Evolutionary conservation across 1,284 basidiomycete species (phyloP).

Genomic region (Rhodotorula sp.): DNA sequence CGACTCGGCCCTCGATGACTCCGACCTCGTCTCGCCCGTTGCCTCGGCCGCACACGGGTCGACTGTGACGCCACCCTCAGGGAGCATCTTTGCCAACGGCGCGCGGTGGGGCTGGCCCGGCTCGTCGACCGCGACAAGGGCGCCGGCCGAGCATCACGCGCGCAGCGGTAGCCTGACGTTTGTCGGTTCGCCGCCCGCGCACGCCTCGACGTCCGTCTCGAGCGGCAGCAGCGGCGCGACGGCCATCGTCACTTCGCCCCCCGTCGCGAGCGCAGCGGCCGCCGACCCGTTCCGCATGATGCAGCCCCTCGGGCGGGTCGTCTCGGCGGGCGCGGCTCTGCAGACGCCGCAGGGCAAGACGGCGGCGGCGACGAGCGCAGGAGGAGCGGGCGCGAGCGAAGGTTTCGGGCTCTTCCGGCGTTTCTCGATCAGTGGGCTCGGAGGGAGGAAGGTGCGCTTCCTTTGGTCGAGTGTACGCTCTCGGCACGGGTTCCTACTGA

Average conservation of each 20-base stretch:
- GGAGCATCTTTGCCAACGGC: constrained; percentile 29
- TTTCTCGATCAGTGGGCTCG: constrained; percentile 34
- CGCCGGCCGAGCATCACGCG: background rate
- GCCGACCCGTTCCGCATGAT: constrained; percentile 23
- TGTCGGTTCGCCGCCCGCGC: constrained; percentile 12
- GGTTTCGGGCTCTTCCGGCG: constrained; percentile 35
- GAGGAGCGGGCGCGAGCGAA: constrained; percentile 6
- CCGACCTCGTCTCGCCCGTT: background rate
- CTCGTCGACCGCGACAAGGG: background rate
- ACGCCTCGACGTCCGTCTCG: background rate
- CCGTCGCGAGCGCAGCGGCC: background rate
- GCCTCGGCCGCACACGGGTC: background rate
- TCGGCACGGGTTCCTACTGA: background rate
- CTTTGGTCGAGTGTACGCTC: background rate
- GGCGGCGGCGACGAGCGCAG: too few species aligned
- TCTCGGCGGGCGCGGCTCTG: constrained; percentile 34
- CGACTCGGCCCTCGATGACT: constrained; percentile 5
- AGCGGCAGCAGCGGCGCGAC: background rate
- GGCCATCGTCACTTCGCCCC: constrained; percentile 1
- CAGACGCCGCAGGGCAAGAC: constrained; percentile 9
- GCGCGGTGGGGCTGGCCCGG: constrained; percentile 40
- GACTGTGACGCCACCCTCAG: background rate
- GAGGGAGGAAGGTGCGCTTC: constrained; percentile 29
- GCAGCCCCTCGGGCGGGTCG: constrained; percentile 35
- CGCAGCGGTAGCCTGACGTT: constrained; percentile 16